Percentiles rank a stretch among this genome's conserved stretches.
Evolutionary conservation across 2,329 filamentous ascomycete genomes (phyloP).

Genomic region (Exserohilum turcica): DNA sequence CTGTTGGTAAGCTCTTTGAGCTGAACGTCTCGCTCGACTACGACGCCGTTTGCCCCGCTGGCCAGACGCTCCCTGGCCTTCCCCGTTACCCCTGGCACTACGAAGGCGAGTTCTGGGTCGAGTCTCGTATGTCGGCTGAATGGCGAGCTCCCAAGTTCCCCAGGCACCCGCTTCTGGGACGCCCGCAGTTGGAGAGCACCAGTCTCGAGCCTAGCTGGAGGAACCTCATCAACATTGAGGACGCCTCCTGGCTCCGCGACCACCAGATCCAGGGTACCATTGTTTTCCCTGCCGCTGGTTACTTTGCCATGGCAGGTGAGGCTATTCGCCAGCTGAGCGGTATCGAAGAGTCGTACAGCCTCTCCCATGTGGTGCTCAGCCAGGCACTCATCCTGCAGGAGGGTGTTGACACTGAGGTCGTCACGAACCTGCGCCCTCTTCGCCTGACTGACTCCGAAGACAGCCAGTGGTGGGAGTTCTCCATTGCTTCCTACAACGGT

Average conservation of each 20-base stretch:
- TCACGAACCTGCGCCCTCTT: constrained; percentile 13
- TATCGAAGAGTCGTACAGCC: neutral
- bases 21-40: constrained; percentile 8
- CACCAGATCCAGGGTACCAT: constrained; percentile 39
- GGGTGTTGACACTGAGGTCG: constrained; percentile 5
- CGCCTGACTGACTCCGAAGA: constrained; percentile 18
- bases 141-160: constrained; percentile 4
- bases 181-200: neutral
- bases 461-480: constrained; percentile 19
- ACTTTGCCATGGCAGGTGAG: constrained; percentile 5
- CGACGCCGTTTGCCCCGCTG: neutral
- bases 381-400: neutral
- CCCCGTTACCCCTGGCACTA: constrained; percentile 25
- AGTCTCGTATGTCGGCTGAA: constrained; percentile 11
- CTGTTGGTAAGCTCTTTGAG: constrained; percentile 15
- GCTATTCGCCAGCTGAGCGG: constrained; percentile 6
- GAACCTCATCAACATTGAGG: constrained; percentile 35
- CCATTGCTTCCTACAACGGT: constrained; percentile 19
- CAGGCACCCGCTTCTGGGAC: constrained; percentile 22
- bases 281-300: constrained; percentile 27
- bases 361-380: constrained; percentile 5
- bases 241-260: constrained; percentile 53
- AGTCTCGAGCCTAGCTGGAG: constrained; percentile 4
- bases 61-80: constrained; percentile 4
- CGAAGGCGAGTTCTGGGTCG: constrained; percentile 21